A percentile compares a stretch with the other conserved stretches of the same genome.
Conservation (phyloP, 2,329 filamentous ascomycete species). For the Aphanocladium album region DNA sequence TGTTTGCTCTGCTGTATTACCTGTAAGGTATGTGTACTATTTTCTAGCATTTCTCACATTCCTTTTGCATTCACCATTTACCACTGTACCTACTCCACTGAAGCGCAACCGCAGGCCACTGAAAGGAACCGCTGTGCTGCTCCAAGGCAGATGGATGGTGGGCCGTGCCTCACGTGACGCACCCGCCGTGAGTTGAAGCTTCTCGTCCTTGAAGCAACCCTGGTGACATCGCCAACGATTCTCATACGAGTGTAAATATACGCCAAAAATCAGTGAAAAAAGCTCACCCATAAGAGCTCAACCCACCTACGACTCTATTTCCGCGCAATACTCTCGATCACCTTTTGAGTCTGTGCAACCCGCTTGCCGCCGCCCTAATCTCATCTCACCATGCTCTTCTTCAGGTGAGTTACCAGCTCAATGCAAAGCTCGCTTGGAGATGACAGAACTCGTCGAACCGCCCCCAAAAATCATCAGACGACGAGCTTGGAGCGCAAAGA, state of each 20-base stretch:
- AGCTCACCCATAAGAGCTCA: too few relatives aligned
- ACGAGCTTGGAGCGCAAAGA: too few relatives aligned
- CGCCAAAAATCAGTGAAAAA: background rate
- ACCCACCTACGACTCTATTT: background rate
- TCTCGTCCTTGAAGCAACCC: background rate
- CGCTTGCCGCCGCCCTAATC: background rate
- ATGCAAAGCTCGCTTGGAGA: background rate
- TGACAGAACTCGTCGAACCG: background rate
- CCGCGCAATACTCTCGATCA: background rate
- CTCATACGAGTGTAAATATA: background rate
- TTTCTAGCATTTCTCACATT: background rate
- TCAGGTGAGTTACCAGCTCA: conserved; percentile 29
- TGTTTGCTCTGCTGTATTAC: too few relatives aligned
- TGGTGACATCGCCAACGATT: background rate
- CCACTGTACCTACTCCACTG: too few relatives aligned
- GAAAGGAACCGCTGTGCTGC: background rate
- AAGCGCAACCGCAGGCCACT: background rate
- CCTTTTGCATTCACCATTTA: too few relatives aligned
- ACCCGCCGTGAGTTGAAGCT: background rate
- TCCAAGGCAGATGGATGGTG: background rate
- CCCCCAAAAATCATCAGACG: too few relatives aligned
- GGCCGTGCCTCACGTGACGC: conserved; percentile 7
- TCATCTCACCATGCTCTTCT: conserved; percentile 38
- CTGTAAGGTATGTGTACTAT: too few relatives aligned
- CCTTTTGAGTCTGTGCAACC: background rate